Conservation (phyloP, 2,329 filamentous ascomycete species). For the Scleromitrula shiraiana region DNA sequence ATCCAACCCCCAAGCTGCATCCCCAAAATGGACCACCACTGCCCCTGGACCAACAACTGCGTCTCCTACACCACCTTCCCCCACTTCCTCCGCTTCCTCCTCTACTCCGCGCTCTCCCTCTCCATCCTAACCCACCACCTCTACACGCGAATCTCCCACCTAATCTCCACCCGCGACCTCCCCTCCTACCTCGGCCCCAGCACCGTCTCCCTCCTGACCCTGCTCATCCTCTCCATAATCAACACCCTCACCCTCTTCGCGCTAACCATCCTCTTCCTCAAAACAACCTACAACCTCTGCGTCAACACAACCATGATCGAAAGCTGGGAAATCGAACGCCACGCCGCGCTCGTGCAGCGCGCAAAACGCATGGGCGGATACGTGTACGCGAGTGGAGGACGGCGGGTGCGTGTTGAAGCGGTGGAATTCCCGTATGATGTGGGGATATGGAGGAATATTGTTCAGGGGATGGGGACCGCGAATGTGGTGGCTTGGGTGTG, state of each 20-base stretch:
- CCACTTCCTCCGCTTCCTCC: conserved; percentile 72
- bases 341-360: conserved; percentile 47
- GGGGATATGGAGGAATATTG: conserved; percentile 65
- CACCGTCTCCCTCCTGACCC: conserved; percentile 46
- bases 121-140: conserved; percentile 54
- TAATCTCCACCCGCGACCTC: conserved; percentile 59
- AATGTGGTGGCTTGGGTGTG: conserved; percentile 63
- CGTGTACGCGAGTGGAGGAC: conserved; percentile 38
- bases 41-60: conserved; percentile 78
- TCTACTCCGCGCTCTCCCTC: conserved; percentile 55
- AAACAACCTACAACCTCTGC: conserved; percentile 51
- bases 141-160: conserved; percentile 45
- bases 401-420: conserved; percentile 45
- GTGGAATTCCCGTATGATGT: conserved; percentile 81
- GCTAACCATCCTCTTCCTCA: conserved; percentile 56
- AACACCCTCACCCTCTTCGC: conserved; percentile 53
- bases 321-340: conserved; percentile 62
- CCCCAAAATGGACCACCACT: conserved; percentile 80
- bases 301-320: conserved; percentile 77
- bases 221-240: conserved; percentile 52
- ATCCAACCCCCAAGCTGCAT: conserved; percentile 44
- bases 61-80: conserved; percentile 76
- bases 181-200: conserved; percentile 69
- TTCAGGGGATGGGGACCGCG: conserved; percentile 63
- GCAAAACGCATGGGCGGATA: conserved; percentile 34